These are phyloP conservation scores for Colletotrichum sp. DNA, from an alignment of 2,329 filamentous ascomycete genomes.

Conservation along the genomic window DNA sequence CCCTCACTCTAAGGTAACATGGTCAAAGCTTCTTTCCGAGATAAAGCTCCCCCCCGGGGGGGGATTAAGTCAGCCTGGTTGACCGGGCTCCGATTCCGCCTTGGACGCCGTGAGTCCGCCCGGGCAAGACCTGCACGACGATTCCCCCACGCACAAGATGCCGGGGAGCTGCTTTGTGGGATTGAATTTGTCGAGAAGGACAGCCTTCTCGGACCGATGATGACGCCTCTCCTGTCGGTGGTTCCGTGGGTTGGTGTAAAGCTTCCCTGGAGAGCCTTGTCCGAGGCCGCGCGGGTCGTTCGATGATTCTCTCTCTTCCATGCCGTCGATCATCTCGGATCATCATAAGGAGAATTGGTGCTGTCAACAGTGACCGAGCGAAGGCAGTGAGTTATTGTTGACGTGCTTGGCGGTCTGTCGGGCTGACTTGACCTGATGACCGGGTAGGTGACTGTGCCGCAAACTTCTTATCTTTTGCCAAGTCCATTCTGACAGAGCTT, in stretches of 20 bases:
- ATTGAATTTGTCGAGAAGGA: not conserved
- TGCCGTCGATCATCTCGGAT: not conserved
- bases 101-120: not conserved
- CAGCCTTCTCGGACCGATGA: not conserved
- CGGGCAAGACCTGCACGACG: not conserved
- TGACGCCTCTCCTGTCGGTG: not conserved
- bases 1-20: not conserved
- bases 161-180: not conserved
- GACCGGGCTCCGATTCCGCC: not conserved
- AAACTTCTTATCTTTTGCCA: not conserved
- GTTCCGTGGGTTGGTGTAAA: not conserved
- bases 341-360: constrained; percentile 13
- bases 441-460: not conserved
- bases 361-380: constrained; percentile 21
- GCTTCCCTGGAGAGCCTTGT: too few relatives aligned
- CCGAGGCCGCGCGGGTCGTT: not conserved
- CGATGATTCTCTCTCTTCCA: not conserved
- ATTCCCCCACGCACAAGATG: not conserved
- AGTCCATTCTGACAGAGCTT: not conserved
- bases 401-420: not conserved
- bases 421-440: not conserved
- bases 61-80: not conserved
- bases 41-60: not conserved
- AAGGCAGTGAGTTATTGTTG: constrained; percentile 26
- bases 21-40: not conserved